A percentile compares a stretch with the other conserved stretches of the same genome.
These are phyloP conservation scores for Chrysoporthe cubensis DNA, from an alignment of 2,329 filamentous ascomycete species.

Conservation along the genomic window DNA sequence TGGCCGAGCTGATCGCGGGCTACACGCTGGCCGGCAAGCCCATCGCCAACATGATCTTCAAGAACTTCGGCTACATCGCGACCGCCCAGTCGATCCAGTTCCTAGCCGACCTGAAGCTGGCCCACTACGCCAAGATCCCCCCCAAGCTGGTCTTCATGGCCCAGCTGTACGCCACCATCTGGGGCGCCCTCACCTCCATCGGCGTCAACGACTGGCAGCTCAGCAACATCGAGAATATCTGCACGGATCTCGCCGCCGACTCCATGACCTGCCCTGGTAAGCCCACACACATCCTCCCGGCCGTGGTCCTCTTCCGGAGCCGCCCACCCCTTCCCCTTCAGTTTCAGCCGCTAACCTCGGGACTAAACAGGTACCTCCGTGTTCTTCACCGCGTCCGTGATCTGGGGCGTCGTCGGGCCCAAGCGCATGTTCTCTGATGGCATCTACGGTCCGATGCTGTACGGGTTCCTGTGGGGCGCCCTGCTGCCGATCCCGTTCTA, in stretches of 20 bases:
- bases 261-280: slow-evolving; percentile 52
- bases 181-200: slow-evolving; percentile 55
- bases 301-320: neutral
- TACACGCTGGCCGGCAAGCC: slow-evolving; percentile 47
- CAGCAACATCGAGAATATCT: slow-evolving; percentile 52
- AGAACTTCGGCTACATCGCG: slow-evolving; percentile 41
- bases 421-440: slow-evolving; percentile 52
- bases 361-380: slow-evolving; percentile 48
- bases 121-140: slow-evolving; percentile 61
- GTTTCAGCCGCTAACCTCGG: neutral
- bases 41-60: slow-evolving; percentile 53
- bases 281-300: neutral
- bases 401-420: slow-evolving; percentile 60
- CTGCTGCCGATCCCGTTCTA: slow-evolving; percentile 38
- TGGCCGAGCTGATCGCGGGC: slow-evolving; percentile 54
- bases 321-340: neutral
- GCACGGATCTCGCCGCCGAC: slow-evolving; percentile 51
- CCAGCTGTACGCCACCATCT: slow-evolving; percentile 61
- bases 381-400: slow-evolving; percentile 59
- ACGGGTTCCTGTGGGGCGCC: slow-evolving; percentile 56
- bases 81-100: slow-evolving; percentile 57
- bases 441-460: slow-evolving; percentile 51
- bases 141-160: slow-evolving; percentile 62
- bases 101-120: slow-evolving; percentile 40
- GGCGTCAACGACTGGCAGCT: slow-evolving; percentile 54